Conservation (phyloP, 2,329 filamentous ascomycete genomes). For the Aspergillus awamori region DNA sequence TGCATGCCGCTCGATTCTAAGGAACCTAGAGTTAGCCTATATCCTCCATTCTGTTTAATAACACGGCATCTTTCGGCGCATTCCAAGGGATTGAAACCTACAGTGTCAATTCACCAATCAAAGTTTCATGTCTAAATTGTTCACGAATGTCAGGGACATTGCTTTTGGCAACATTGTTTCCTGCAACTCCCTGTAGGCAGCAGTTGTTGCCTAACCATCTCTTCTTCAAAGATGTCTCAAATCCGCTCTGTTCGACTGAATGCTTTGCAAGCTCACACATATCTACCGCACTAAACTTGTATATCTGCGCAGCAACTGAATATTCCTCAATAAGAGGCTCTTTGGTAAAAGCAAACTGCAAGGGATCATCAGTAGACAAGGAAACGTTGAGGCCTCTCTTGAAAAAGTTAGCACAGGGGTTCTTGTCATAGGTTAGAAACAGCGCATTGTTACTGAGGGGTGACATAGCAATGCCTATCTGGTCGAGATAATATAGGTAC, state of each 20-base stretch:
- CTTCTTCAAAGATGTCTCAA: conserved; percentile 84
- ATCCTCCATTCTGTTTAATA: neutral
- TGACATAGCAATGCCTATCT: conserved; percentile 99
- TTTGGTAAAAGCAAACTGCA: conserved; percentile 98
- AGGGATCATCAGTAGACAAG: conserved; percentile 90
- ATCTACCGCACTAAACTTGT: conserved; percentile 93
- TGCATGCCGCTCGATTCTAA: neutral
- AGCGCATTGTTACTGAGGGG: conserved; percentile 96
- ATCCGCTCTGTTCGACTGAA: conserved; percentile 91
- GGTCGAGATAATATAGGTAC: conserved; percentile 96
- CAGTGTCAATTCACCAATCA: conserved; percentile 82
- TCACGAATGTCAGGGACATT: conserved; percentile 94
- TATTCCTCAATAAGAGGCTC: conserved; percentile 98
- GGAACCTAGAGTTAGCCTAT: neutral
- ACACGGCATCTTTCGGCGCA: neutral
- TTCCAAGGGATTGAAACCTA: conserved; percentile 46
- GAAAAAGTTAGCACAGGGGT: conserved; percentile 96
- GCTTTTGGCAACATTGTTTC: conserved; percentile 92
- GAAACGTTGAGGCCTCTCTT: conserved; percentile 93
- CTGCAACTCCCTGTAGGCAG: conserved; percentile 73
- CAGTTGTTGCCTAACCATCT: conserved; percentile 86
- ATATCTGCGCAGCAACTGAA: conserved; percentile 95
- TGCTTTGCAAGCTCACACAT: conserved; percentile 99
- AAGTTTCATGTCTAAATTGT: conserved; percentile 84
- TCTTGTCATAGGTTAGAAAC: conserved; percentile 94